Percentiles rank a stretch among this genome's conserved stretches.
Evolutionary conservation across 2,329 filamentous ascomycete species (phyloP).

Genomic region (Diaporthe sp.): DNA sequence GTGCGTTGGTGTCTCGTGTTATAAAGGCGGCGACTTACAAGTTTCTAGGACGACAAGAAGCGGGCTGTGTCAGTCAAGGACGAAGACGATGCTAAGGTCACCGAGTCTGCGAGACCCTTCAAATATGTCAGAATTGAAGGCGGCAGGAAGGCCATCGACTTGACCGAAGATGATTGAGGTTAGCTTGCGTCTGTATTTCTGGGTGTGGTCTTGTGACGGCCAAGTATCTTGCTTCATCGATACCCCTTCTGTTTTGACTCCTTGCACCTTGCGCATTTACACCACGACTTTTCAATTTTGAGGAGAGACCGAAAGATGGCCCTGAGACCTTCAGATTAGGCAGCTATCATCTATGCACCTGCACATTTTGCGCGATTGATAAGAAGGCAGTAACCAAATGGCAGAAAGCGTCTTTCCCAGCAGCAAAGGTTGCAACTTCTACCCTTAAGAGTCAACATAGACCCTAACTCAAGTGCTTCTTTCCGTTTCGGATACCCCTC

Average conservation of each 20-base stretch:
- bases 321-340: no score
- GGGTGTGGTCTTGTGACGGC: background rate
- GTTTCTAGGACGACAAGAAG: slow-evolving; percentile 39
- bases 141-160: slow-evolving; percentile 39
- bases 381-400: no score
- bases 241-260: background rate
- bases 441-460: background rate
- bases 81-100: slow-evolving; percentile 44
- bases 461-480: background rate
- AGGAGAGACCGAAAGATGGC: background rate
- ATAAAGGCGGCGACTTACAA: background rate
- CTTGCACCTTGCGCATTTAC: background rate
- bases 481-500: no score
- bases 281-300: background rate
- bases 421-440: background rate
- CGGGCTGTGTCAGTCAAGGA: slow-evolving; percentile 46
- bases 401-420: no score
- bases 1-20: slow-evolving; percentile 34
- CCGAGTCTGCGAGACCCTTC: background rate
- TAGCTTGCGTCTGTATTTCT: background rate
- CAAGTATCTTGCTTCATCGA: background rate
- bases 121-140: slow-evolving; percentile 38
- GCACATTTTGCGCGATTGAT: no score
- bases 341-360: no score
- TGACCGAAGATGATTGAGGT: slow-evolving; percentile 36